Base-by-base conservation (phyloP, 306 rosid species). In the Fragaria nilgerrensis region DNA sequence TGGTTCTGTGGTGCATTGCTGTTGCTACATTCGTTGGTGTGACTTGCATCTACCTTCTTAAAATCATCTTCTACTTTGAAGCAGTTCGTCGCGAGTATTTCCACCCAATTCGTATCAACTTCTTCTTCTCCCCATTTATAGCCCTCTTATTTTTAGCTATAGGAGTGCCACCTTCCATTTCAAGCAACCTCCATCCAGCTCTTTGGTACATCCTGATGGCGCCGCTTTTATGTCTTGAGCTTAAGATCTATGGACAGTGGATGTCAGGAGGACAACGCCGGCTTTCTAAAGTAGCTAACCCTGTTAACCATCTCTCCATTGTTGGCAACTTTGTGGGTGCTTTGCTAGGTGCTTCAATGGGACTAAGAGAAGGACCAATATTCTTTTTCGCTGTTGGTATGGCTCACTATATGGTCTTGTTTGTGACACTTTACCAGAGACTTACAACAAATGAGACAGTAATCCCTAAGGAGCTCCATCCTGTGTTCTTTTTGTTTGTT, bases 211-310 rank as follows among this genome's bases (percentile, higher is more conserved):
- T 90, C 80, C 87, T 94, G 29, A 94, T 94, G 98, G 1, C 68
- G 9, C 98, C 98, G n/a, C 65, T 94, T 20, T 74, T 94, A 12
- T 81, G 81, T 34, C 97, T 94, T 20, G 97, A 92, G 86, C 90
- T 94, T 34, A 94, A 94, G 88, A 88, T 94, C 39, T 94, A 94
- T 53, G 98, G 98, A 81, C 98, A 94, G 61, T 94, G 98, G 98
- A 94, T 94, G 98, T 94, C 97, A 8, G 97, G 97, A 23, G 97
- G 97, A 5, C 96, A 86, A 63, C 83, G 94, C 72, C 84, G 98
- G 81, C 92, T 94, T 13, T 94, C 97, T 22, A 90, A 85, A 67
- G 98, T 94, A 76, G 97, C 96, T 0, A 94, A 94, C 68, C 98
- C 98, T 66, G 86, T 92, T 25, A 94, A 94, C 70, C 96, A 94